Evolutionary conservation across 768 basidiomycete genomes (phyloP).

Genomic region (Lactarius quietus): DNA sequence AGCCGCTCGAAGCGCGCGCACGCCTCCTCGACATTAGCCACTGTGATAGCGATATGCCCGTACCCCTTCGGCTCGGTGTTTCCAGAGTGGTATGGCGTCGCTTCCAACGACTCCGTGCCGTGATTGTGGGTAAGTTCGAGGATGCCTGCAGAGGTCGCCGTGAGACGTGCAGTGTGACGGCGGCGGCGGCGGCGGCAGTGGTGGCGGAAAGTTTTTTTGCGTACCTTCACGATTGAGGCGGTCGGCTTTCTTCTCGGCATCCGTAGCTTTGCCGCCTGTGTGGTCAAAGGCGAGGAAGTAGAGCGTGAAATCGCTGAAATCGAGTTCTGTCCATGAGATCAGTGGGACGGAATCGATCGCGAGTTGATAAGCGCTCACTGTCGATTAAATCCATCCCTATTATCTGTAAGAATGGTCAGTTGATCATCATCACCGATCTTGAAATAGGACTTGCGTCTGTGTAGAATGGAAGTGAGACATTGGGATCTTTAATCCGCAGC

Average conservation of each 20-base stretch:
- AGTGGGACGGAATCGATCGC: neutral
- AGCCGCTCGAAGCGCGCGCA: slow-evolving; percentile 80
- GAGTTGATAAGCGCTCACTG: slow-evolving; percentile 23
- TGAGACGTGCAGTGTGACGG: neutral
- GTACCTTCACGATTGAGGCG: slow-evolving; percentile 66
- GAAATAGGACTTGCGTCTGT: slow-evolving; percentile 47
- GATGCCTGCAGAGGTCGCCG: slow-evolving; percentile 45
- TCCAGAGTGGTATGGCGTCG: slow-evolving; percentile 81
- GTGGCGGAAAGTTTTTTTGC: slow-evolving; percentile 26
- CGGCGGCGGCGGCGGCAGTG: too few relatives aligned
- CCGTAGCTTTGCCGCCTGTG: slow-evolving; percentile 44
- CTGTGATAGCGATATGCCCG: slow-evolving; percentile 86
- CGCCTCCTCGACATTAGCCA: slow-evolving; percentile 77
- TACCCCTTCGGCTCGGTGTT: slow-evolving; percentile 82
- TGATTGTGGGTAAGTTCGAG: slow-evolving; percentile 89
- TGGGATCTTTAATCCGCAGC: slow-evolving; percentile 86
- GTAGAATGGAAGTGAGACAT: slow-evolving; percentile 79
- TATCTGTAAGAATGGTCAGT: slow-evolving; percentile 23
- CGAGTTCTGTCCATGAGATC: slow-evolving; percentile 41
- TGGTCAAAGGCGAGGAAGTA: slow-evolving; percentile 85
- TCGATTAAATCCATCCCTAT: slow-evolving; percentile 34
- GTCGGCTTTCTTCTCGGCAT: slow-evolving; percentile 49
- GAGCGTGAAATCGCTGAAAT: slow-evolving; percentile 62
- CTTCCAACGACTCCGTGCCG: slow-evolving; percentile 81
- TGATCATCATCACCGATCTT: neutral